These are phyloP conservation scores for Phyllosticta citriasiana DNA, from an alignment of 2,329 filamentous ascomycete genomes.

Conservation along the genomic window DNA sequence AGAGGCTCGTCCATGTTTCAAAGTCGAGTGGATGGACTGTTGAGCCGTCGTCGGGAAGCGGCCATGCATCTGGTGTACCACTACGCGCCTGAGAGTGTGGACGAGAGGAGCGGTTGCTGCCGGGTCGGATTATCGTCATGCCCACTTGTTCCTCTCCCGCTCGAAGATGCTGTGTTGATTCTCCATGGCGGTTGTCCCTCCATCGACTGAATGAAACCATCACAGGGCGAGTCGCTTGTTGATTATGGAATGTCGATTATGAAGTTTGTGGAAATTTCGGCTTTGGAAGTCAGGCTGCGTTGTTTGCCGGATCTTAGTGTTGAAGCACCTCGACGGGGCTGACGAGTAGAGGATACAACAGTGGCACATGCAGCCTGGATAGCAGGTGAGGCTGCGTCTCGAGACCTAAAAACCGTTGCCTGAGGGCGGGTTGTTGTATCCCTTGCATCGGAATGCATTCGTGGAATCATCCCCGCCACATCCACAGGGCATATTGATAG, in stretches of 20 bases:
- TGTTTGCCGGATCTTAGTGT: neutral
- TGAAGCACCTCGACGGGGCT: neutral
- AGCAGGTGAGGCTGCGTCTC: neutral
- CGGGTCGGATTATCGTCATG: conserved; percentile 6
- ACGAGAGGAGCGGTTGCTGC: neutral
- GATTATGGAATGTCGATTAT: neutral
- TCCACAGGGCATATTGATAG: neutral
- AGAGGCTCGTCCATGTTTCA: neutral
- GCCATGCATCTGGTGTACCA: neutral
- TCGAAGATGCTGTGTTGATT: neutral
- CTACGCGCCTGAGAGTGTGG: neutral
- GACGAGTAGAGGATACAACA: neutral
- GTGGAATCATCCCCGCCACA: neutral
- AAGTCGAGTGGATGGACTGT: conserved; percentile 1
- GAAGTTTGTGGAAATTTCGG: neutral
- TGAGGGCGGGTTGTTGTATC: neutral
- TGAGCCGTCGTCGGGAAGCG: neutral
- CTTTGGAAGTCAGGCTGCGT: neutral
- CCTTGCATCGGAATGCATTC: neutral
- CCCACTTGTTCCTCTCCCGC: conserved; percentile 2
- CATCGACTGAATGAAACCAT: neutral
- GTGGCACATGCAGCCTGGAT: neutral
- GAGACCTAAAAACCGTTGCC: neutral
- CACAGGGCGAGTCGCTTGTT: neutral
- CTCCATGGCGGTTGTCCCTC: neutral